Evolutionary conservation across 495 filamentous ascomycete genomes (phyloP).

Genomic region (Pyrenopolyporus hunteri): DNA sequence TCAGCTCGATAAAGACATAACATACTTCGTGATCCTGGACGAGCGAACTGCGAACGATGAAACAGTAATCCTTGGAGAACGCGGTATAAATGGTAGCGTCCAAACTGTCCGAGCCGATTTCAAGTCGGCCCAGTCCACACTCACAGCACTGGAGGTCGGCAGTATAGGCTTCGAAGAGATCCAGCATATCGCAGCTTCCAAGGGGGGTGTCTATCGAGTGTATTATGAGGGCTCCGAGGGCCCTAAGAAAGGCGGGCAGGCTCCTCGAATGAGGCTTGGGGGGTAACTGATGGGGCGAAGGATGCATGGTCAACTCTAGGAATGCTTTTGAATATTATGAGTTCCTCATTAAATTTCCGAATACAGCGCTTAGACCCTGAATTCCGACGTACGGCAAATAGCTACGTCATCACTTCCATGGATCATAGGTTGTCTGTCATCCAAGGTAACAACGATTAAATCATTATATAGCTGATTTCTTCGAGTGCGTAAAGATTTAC

Average conservation of each 20-base stretch:
- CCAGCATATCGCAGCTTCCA: not conserved
- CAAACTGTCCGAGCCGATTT: conserved; percentile 10
- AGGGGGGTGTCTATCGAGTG: conserved; percentile 16
- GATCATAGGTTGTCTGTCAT: no score
- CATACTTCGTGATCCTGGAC: conserved; percentile 14
- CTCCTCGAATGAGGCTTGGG: conserved; percentile 14
- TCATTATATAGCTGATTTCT: no score
- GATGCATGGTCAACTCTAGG: not conserved
- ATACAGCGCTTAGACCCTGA: no score
- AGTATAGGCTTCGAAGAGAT: conserved; percentile 12
- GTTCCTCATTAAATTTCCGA: not conserved
- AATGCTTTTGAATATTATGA: not conserved
- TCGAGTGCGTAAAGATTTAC: no score
- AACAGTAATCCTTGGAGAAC: conserved; percentile 1
- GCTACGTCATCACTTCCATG: no score
- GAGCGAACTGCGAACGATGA: conserved; percentile 8
- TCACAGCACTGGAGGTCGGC: not conserved
- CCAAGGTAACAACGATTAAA: no score
- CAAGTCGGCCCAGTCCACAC: not conserved
- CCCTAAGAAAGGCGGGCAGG: not conserved
- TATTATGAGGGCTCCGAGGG: not conserved
- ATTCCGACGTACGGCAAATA: no score
- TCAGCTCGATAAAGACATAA: not conserved
- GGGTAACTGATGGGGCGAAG: not conserved
- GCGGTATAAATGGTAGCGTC: not conserved